phyloP scores from a whole-genome alignment of 2,329 filamentous ascomycete genomes.

The Sporothrix luriei region DNA sequence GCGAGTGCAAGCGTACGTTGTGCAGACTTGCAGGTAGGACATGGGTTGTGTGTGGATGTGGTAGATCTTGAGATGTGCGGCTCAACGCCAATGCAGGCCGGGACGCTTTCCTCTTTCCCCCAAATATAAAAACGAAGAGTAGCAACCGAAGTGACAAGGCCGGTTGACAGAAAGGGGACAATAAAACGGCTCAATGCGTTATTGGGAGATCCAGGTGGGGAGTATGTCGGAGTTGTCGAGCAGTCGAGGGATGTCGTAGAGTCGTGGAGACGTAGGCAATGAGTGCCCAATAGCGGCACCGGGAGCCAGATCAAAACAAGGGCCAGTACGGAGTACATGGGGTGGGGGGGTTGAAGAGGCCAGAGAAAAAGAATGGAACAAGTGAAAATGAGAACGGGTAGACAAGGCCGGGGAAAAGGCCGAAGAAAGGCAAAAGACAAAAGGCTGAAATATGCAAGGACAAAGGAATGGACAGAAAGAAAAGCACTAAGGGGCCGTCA shows the following conservation, averaged over 20 bases:
- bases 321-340: neutral
- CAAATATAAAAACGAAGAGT: neutral
- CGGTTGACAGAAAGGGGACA: conserved; percentile 6
- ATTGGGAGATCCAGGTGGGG: conserved; percentile 9
- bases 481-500: neutral
- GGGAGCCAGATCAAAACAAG: conserved; percentile 17
- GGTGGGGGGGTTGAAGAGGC: neutral
- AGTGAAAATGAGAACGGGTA: too few relatives aligned
- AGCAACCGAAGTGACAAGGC: conserved; percentile 5
- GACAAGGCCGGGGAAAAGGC: too few relatives aligned
- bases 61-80: conserved; percentile 28
- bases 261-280: neutral
- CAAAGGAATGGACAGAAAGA: conserved; percentile 2
- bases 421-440: conserved; percentile 27
- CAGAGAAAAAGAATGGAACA: too few relatives aligned
- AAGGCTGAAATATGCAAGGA: conserved; percentile 31
- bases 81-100: conserved; percentile 20
- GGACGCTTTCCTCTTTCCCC: conserved; percentile 6
- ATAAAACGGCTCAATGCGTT: conserved; percentile 23
- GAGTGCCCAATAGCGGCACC: conserved; percentile 5
- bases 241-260: neutral
- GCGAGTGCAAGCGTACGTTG: neutral
- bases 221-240: neutral
- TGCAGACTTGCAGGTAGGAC: neutral
- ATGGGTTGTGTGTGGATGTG: conserved; percentile 16